A percentile compares a stretch with the other conserved stretches of the same genome.
phyloP scores from a whole-genome alignment of 2,329 filamentous ascomycete genomes.

The Lomentospora prolificans region DNA sequence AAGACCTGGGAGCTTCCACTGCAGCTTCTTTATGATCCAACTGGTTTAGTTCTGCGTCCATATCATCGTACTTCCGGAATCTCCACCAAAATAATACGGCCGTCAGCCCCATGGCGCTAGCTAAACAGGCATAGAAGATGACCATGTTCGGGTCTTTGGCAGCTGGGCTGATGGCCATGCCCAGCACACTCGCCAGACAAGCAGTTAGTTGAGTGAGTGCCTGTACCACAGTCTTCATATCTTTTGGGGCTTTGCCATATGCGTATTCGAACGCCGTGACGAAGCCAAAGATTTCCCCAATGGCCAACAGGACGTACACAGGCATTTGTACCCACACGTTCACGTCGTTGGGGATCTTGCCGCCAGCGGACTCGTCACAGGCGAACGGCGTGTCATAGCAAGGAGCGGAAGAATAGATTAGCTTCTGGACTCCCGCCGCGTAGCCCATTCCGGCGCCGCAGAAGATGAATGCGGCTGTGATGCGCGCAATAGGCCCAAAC shows the following conservation, averaged over 20 bases:
- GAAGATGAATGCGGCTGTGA: slow-evolving; percentile 58
- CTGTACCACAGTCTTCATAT: slow-evolving; percentile 66
- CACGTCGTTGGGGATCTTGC: slow-evolving; percentile 34
- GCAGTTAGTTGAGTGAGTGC: slow-evolving; percentile 29
- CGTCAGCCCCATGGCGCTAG: neutral
- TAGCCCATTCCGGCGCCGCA: slow-evolving; percentile 51
- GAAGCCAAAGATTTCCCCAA: slow-evolving; percentile 39
- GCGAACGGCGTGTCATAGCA: slow-evolving; percentile 39
- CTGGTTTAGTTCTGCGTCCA: neutral
- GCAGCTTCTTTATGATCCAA: neutral
- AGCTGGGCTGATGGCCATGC: neutral
- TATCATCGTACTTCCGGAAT: slow-evolving; percentile 1
- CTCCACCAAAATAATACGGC: slow-evolving; percentile 1
- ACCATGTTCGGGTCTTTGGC: neutral
- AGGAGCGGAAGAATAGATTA: slow-evolving; percentile 51
- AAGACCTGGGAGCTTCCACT: too few relatives aligned
- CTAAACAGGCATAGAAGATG: neutral
- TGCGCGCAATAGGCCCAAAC: slow-evolving; percentile 68
- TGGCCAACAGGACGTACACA: slow-evolving; percentile 36
- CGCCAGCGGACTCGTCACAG: slow-evolving; percentile 15
- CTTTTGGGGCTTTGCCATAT: slow-evolving; percentile 65
- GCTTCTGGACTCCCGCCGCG: slow-evolving; percentile 43
- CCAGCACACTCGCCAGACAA: neutral
- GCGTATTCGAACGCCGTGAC: slow-evolving; percentile 62
- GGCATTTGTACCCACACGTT: slow-evolving; percentile 53